These are phyloP conservation scores for Dichotomopilus funicola DNA, from an alignment of 2,329 filamentous ascomycete species.

Conservation along the genomic window DNA sequence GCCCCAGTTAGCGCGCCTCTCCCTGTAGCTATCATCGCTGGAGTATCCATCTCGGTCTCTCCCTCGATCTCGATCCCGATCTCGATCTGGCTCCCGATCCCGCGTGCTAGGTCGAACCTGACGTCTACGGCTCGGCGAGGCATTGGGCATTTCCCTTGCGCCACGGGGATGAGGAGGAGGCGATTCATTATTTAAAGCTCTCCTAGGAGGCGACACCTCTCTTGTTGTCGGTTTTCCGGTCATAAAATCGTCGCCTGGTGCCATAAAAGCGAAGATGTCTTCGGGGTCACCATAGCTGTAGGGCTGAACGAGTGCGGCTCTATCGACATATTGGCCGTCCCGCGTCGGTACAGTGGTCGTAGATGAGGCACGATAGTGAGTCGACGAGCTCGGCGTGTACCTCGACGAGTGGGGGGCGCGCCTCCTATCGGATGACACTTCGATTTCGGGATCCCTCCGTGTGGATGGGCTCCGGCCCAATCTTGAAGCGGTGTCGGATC, in stretches of 20 bases:
- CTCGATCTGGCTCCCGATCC: too few species aligned
- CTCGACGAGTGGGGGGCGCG: conserved; percentile 13
- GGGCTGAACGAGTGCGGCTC: conserved; percentile 11
- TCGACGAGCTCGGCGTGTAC: conserved; percentile 13
- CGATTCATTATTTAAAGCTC: conserved; percentile 29
- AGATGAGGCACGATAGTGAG: conserved; percentile 31
- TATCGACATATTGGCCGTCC: conserved; percentile 7
- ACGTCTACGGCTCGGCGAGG: conserved; percentile 25
- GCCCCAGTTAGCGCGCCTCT: conserved; percentile 23
- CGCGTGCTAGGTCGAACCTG: conserved; percentile 19
- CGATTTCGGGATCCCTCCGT: conserved; percentile 12
- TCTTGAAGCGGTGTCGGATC: conserved; percentile 10
- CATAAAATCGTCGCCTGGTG: conserved; percentile 15
- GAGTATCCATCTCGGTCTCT: conserved; percentile 34
- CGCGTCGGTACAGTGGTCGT: conserved; percentile 10
- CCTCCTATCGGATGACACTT: conserved; percentile 16
- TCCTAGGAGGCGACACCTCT: conserved; percentile 23
- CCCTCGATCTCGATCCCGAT: background rate
- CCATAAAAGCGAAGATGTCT: conserved; percentile 23
- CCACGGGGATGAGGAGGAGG: conserved; percentile 26
- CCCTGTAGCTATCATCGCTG: conserved; percentile 34
- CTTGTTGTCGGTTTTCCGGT: conserved; percentile 7
- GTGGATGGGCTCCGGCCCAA: conserved; percentile 14
- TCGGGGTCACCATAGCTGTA: conserved; percentile 12
- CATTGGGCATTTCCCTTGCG: conserved; percentile 23